Percentiles rank a stretch among this genome's conserved stretches.
These are phyloP conservation scores for Leishmania amazonensis DNA, from an alignment of 208 protist genomes.

Conservation along the genomic window DNA sequence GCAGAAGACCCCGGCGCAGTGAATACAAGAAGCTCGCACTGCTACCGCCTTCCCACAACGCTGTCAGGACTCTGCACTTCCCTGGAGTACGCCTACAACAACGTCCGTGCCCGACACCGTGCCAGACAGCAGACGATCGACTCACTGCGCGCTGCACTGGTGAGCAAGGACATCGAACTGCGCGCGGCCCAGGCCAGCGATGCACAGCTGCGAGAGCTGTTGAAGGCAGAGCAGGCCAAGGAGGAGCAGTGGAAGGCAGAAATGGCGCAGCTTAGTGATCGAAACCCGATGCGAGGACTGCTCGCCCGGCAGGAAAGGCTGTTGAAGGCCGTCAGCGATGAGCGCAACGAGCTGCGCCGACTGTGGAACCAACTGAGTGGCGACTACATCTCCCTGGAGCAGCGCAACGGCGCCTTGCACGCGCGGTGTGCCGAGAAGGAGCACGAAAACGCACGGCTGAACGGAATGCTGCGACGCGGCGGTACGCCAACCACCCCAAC, in stretches of 20 bases:
- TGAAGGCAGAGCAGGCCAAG: constrained; percentile 35
- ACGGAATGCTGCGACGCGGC: constrained; percentile 34
- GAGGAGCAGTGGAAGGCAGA: constrained; percentile 42
- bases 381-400: constrained; percentile 72
- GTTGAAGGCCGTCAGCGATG: constrained; percentile 49
- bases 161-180: constrained; percentile 31
- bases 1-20: neutral
- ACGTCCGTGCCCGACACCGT: constrained; percentile 15
- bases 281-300: constrained; percentile 57
- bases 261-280: constrained; percentile 39
- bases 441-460: constrained; percentile 65
- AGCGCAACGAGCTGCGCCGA: constrained; percentile 55
- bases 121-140: constrained; percentile 25
- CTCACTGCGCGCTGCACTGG: constrained; percentile 16
- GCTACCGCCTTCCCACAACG: constrained; percentile 29
- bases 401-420: constrained; percentile 73
- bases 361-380: constrained; percentile 57
- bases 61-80: constrained; percentile 29
- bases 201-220: constrained; percentile 36
- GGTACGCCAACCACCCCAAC: neutral
- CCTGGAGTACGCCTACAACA: constrained; percentile 36
- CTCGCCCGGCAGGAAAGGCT: constrained; percentile 58
- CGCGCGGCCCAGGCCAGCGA: constrained; percentile 30
- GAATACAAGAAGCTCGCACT: neutral
- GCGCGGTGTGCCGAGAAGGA: constrained; percentile 76